phyloP scores from a whole-genome alignment of 345 rosid genomes.

The Brassica napus region DNA sequence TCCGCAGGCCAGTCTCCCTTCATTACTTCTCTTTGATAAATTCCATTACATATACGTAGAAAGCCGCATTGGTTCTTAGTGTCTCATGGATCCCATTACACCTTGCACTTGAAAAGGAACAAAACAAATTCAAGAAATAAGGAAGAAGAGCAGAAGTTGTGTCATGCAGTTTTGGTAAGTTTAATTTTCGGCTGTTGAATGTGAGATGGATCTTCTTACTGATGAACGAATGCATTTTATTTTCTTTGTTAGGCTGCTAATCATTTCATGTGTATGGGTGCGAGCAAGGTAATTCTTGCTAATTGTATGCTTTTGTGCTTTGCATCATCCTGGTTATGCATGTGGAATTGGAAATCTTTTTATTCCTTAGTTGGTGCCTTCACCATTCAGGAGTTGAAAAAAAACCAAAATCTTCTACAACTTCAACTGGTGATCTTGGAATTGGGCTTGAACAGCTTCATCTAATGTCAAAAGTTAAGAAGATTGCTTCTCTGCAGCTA shows the following conservation, averaged over 20 bases:
- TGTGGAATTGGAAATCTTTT: no score
- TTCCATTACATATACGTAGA: not conserved
- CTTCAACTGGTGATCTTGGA: no score
- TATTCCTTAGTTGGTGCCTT: no score
- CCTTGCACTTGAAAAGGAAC: not conserved
- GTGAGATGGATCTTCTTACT: not conserved
- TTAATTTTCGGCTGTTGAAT: not conserved
- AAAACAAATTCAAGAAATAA: no score
- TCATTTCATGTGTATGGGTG: not conserved
- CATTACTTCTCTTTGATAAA: no score
- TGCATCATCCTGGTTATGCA: not conserved
- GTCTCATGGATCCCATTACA: not conserved
- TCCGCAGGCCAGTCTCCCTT: not conserved
- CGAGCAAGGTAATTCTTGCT: not conserved
- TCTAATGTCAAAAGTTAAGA: no score
- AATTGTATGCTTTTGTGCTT: not conserved
- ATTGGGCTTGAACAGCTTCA: no score
- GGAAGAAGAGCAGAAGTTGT: not conserved
- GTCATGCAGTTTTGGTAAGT: not conserved
- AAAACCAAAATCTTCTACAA: no score
- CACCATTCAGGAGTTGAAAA: no score
- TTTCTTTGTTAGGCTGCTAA: not conserved
- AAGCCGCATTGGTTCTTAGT: not conserved
- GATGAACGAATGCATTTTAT: not conserved
- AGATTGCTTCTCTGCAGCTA: not conserved